Conservation (phyloP, 2,329 filamentous ascomycete species). For the Fusarium robinianum region DNA sequence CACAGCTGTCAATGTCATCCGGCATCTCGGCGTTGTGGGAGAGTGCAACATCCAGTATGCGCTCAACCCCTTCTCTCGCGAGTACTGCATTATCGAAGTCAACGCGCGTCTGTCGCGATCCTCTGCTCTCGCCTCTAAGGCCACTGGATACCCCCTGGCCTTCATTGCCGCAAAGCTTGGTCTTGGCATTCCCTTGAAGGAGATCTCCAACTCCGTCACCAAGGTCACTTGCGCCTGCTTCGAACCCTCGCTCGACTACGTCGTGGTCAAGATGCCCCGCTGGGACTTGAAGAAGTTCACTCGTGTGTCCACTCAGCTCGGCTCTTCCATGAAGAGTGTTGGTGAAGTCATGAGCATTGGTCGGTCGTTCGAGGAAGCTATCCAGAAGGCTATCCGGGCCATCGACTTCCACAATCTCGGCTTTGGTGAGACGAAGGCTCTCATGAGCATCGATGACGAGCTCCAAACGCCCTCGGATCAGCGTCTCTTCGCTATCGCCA, state of each 20-base stretch:
- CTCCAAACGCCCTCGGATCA: slow-evolving; percentile 97
- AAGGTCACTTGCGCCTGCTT: slow-evolving; percentile 97
- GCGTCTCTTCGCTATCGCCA: slow-evolving; percentile 94
- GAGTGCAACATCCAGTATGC: slow-evolving; percentile 99
- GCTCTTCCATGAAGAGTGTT: slow-evolving; percentile 99
- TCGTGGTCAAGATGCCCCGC: slow-evolving; percentile 97
- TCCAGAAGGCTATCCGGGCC: slow-evolving; percentile 95
- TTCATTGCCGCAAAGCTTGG: slow-evolving; percentile 98
- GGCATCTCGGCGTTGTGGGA: slow-evolving; percentile 94
- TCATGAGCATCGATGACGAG: slow-evolving; percentile 96
- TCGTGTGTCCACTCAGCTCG: slow-evolving; percentile 90
- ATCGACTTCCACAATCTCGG: slow-evolving; percentile 96
- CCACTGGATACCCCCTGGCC: slow-evolving; percentile 92
- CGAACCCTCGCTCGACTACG: slow-evolving; percentile 96
- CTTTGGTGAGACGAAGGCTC: slow-evolving; percentile 86
- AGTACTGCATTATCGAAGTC: slow-evolving; percentile 99
- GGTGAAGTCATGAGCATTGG: slow-evolving; percentile 99
- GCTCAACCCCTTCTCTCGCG: slow-evolving; percentile 89
- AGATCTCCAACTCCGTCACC: slow-evolving; percentile 95
- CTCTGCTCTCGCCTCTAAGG: slow-evolving; percentile 94
- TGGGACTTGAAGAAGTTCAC: slow-evolving; percentile 99
- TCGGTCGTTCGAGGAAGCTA: slow-evolving; percentile 94
- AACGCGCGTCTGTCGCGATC: slow-evolving; percentile 95
- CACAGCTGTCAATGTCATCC: slow-evolving; percentile 95
- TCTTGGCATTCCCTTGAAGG: slow-evolving; percentile 90